These are phyloP conservation scores for Linum trigynum DNA, from an alignment of 345 rosid genomes.

Conservation along the genomic window DNA sequence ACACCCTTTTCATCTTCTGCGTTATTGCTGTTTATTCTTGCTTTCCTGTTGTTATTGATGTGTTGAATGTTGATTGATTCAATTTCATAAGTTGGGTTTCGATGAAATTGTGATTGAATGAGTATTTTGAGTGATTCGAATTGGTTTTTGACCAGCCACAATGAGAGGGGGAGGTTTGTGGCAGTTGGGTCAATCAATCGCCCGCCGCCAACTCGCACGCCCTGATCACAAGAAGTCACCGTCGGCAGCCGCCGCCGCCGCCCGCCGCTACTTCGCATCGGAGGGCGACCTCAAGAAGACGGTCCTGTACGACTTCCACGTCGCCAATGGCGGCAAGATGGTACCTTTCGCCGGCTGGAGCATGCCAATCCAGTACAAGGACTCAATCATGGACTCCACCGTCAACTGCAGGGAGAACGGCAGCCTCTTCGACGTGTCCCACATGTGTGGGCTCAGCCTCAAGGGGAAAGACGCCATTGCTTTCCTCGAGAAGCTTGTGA, in stretches of 20 bases:
- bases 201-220: constrained; percentile 70
- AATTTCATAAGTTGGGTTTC: too few relatives aligned
- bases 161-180: constrained; percentile 94
- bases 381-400: constrained; percentile 92
- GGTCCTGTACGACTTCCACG: constrained; percentile 77
- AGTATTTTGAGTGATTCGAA: too few relatives aligned
- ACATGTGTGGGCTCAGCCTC: constrained; percentile 95
- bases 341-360: constrained; percentile 99
- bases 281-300: constrained; percentile 87
- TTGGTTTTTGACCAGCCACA: neutral
- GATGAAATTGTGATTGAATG: too few relatives aligned
- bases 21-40: neutral
- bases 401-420: constrained; percentile 88
- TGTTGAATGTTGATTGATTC: too few relatives aligned
- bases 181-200: constrained; percentile 47
- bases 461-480: constrained; percentile 88
- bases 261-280: constrained; percentile 55
- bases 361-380: constrained; percentile 99
- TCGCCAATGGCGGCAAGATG: constrained; percentile 83
- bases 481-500: constrained; percentile 84
- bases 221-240: constrained; percentile 44
- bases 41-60: neutral
- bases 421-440: constrained; percentile 84
- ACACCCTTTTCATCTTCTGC: neutral
- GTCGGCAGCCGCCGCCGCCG: constrained; percentile 3